Evolutionary conservation across 345 rosid species (phyloP).

Genomic region (Lepidium africanum): DNA sequence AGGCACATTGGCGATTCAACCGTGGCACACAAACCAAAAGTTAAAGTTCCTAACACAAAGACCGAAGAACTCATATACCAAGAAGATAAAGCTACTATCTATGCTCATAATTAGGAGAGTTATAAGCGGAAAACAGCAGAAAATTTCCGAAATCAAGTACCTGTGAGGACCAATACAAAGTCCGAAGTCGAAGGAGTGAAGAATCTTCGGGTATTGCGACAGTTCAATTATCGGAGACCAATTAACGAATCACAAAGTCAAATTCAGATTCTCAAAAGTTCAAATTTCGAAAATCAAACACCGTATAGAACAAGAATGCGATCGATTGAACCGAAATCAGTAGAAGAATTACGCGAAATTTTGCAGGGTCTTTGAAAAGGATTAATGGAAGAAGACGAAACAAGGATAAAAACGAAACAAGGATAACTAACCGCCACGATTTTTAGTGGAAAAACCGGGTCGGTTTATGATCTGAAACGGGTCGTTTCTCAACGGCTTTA

Average conservation of each 20-base stretch:
- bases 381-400: background rate
- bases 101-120: background rate
- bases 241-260: background rate
- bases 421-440: background rate
- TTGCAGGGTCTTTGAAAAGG: background rate
- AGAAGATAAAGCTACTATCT: background rate
- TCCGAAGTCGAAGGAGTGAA: background rate
- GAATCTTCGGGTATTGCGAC: background rate
- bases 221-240: background rate
- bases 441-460: background rate
- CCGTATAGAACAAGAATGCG: background rate
- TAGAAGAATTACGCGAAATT: background rate
- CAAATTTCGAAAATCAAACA: background rate
- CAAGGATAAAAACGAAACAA: background rate
- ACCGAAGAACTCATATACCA: slow-evolving; percentile 4
- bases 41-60: background rate
- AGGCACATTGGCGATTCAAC: slow-evolving; percentile 7
- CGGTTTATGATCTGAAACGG: background rate
- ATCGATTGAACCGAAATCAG: background rate
- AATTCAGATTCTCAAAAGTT: background rate
- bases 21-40: background rate
- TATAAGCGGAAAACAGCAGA: background rate
- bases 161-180: background rate
- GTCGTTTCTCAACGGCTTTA: background rate
- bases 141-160: background rate